phyloP scores from a whole-genome alignment of 1,284 basidiomycete species.

The Kwoniella shivajii region DNA sequence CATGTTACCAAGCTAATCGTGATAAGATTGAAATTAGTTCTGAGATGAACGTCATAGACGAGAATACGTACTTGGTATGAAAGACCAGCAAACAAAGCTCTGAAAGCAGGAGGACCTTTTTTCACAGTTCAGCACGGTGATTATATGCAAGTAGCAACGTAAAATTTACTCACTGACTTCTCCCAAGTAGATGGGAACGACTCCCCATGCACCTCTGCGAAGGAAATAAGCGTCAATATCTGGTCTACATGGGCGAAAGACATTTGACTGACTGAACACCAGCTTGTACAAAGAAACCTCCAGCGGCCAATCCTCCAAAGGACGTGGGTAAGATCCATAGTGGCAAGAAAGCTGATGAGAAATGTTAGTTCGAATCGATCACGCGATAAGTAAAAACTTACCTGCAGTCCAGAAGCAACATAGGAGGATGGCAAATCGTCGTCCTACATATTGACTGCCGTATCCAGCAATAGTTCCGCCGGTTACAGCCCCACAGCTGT shows the following conservation, averaged over 20 bases:
- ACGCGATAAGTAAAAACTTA: slow-evolving; percentile 41
- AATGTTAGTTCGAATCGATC: slow-evolving; percentile 5
- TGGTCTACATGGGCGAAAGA: too few species aligned
- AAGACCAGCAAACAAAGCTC: slow-evolving; percentile 88
- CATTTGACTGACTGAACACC: slow-evolving; percentile 68
- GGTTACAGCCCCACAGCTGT: slow-evolving; percentile 64
- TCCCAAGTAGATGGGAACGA: slow-evolving; percentile 62
- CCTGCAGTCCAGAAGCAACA: slow-evolving; percentile 59
- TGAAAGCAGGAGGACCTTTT: slow-evolving; percentile 68
- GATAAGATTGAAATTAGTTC: not conserved
- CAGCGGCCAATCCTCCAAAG: slow-evolving; percentile 47
- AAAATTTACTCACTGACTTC: slow-evolving; percentile 62
- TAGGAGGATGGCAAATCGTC: slow-evolving; percentile 62
- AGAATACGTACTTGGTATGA: slow-evolving; percentile 70
- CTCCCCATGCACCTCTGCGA: slow-evolving; percentile 55
- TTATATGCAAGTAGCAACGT: slow-evolving; percentile 59
- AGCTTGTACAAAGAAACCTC: slow-evolving; percentile 69
- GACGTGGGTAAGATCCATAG: slow-evolving; percentile 78
- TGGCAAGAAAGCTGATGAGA: slow-evolving; percentile 51
- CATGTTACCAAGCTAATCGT: slow-evolving; percentile 60
- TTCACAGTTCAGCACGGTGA: not conserved
- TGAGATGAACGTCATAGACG: not conserved
- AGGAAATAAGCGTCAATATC: too few species aligned
- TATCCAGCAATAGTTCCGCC: slow-evolving; percentile 80
- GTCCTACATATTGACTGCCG: slow-evolving; percentile 79